Conservation (phyloP, 2,329 filamentous ascomycete genomes). For the Aspergillus phoenicis region DNA sequence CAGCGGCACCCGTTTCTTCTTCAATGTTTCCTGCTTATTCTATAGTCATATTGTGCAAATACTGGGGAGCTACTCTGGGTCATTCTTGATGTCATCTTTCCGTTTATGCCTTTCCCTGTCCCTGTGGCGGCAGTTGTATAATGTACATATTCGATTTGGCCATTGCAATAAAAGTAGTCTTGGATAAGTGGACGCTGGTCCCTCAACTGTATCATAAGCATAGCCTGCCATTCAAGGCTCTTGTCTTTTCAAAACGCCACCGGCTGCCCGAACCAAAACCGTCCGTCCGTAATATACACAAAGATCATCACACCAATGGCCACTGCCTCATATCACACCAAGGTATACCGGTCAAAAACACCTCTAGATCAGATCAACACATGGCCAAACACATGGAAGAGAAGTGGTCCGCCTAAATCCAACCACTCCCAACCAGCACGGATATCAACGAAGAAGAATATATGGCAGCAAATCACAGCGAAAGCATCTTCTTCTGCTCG, state of each 20-base stretch:
- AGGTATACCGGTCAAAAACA: not conserved
- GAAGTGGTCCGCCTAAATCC: not conserved
- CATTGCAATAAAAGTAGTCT: constrained; percentile 24
- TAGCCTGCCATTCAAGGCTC: too few species aligned
- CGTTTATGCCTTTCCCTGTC: constrained; percentile 3
- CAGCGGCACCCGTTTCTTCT: constrained; percentile 2
- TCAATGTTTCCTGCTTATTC: constrained; percentile 1
- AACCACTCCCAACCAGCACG: not conserved
- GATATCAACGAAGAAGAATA: constrained; percentile 14
- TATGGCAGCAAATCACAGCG: constrained; percentile 28
- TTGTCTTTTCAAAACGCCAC: not conserved
- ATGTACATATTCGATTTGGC: constrained; percentile 25
- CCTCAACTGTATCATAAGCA: not conserved
- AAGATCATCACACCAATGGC: not conserved
- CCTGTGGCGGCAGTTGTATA: constrained; percentile 20
- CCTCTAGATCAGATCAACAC: not conserved
- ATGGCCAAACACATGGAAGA: not conserved
- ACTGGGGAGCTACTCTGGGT: constrained; percentile 5
- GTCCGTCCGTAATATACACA: not conserved
- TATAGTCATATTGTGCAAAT: constrained; percentile 7
- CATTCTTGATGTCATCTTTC: constrained; percentile 5
- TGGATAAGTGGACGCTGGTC: constrained; percentile 8
- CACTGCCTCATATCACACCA: not conserved
- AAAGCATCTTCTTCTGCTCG: constrained; percentile 56
- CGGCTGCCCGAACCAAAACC: not conserved